Conservation (phyloP, 768 basidiomycete species). For the Cyathus striatus region DNA sequence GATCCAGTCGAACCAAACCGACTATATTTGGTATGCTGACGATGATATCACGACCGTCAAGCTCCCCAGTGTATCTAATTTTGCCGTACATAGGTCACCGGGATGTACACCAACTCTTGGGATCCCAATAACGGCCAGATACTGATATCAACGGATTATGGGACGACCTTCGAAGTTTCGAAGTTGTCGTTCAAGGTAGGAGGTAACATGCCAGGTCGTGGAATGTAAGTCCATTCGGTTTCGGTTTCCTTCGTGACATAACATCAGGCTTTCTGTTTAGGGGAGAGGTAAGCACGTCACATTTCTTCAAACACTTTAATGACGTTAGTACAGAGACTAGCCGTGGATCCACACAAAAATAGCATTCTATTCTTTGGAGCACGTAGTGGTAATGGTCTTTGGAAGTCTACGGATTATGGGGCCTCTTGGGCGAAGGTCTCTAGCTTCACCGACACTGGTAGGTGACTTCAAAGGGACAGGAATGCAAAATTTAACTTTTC, state of each 20-base stretch:
- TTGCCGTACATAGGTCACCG: constrained; percentile 34
- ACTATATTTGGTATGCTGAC: constrained; percentile 41
- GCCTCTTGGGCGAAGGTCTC: constrained; percentile 56
- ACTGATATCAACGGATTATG: constrained; percentile 53
- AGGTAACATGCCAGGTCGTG: constrained; percentile 67
- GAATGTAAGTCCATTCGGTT: constrained; percentile 39
- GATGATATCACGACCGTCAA: no score
- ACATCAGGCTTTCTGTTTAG: constrained; percentile 12
- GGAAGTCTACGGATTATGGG: constrained; percentile 61
- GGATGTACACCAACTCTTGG: constrained; percentile 60
- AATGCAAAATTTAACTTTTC: neutral
- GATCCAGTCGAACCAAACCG: constrained; percentile 54
- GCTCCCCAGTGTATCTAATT: neutral
- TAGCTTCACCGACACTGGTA: constrained; percentile 53
- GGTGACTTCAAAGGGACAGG: constrained; percentile 3
- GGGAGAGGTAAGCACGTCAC: constrained; percentile 42
- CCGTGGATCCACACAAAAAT: constrained; percentile 59
- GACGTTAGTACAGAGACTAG: constrained; percentile 39
- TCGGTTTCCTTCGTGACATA: constrained; percentile 1
- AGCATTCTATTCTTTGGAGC: constrained; percentile 61
- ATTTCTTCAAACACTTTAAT: neutral
- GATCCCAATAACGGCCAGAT: constrained; percentile 63
- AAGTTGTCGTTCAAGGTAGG: constrained; percentile 61
- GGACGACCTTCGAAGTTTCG: constrained; percentile 48
- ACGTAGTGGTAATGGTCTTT: constrained; percentile 58